Percentiles rank a stretch among this genome's conserved stretches.
These are phyloP conservation scores for Tetradesmus lagerheimii DNA, from an alignment of 139 green algal species.

Conservation along the genomic window DNA sequence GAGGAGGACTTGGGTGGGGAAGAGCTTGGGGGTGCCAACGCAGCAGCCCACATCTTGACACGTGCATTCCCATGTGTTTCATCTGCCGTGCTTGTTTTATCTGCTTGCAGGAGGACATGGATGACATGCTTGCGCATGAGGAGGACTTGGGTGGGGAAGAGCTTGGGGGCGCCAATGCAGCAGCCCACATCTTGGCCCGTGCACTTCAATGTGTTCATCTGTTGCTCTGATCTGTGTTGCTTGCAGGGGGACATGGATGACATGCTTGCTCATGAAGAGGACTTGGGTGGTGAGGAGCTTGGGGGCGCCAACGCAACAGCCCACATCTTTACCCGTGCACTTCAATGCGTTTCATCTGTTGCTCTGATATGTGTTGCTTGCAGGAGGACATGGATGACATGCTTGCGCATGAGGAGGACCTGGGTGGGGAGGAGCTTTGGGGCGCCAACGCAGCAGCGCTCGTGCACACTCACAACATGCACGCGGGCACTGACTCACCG, in stretches of 20 bases:
- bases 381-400: conserved; percentile 85
- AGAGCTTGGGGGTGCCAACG: background rate
- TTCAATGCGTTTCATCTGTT: no score
- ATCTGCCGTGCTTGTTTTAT: no score
- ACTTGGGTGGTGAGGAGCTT: conserved; percentile 49
- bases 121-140: conserved; percentile 85
- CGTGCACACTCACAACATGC: no score
- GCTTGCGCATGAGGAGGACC: conserved; percentile 77
- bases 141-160: conserved; percentile 58
- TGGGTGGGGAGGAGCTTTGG: conserved; percentile 43
- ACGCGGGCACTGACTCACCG: no score
- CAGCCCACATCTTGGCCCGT: background rate
- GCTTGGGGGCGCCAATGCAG: background rate
- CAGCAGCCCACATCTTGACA: background rate
- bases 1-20: conserved; percentile 62
- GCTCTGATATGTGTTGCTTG: no score
- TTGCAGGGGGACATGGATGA: conserved; percentile 82
- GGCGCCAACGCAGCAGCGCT: background rate
- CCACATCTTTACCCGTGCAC: no score
- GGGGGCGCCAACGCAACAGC: background rate
- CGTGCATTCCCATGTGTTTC: no score
- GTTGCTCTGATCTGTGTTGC: no score
- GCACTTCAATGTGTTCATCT: no score
- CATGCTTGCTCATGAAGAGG: conserved; percentile 81
- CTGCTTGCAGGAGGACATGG: conserved; percentile 71